Evolutionary conservation across 352 stramenopile species (phyloP), one percentile per base, ranked within the genome.

Genomic region (Globisporangium nagaii): DNA sequence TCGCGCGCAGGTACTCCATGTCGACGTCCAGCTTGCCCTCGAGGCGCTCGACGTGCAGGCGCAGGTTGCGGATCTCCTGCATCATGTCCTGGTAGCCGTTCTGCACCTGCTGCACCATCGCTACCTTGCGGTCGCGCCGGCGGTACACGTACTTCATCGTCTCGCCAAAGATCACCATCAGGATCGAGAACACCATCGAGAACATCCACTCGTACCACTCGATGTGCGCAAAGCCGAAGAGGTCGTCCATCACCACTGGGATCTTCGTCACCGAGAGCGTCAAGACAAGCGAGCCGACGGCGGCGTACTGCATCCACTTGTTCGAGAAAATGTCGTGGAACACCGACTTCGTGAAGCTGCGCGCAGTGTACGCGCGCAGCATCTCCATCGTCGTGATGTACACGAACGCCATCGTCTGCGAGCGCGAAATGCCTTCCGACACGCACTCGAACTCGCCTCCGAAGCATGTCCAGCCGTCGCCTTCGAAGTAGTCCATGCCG

Each of bases 351-450:
- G 74, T 87, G 49, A 89, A 89, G 63, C 76, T 89, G n/a, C 79
- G 74, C 22, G 76, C 79, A 8, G 79, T 89, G 64, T 88, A 89
- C 22, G 79, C 76, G 39, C 79, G 75, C 35, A 89, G 50, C 55
- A 89, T 72, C 43, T 89, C 79, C 76, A 88, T 88, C 12, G 71
- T 85, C 27, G 79, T 89, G 53, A 89, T 86, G 79, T 85, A 87
- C 15, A 87, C 43, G 32, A 89, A 89, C 17, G 76, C 74, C 79
- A 88, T 88, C 1, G 79, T 89, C 63, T 88, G 76, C 0, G 79
- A 66, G 36, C 76, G 75, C 41, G 79, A 71, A 17, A 80, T 86
- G 20, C 79, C 79, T 22, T 81, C 75, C 2, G 70, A 77, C 5
- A 86, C 66, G 42, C 79, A 88, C 43, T 86, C 70, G 50, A 75